Evolutionary conservation across 306 rosid genomes (phyloP), one percentile per base, ranked within the genome.

Genomic region (Fragaria ananassa): DNA sequence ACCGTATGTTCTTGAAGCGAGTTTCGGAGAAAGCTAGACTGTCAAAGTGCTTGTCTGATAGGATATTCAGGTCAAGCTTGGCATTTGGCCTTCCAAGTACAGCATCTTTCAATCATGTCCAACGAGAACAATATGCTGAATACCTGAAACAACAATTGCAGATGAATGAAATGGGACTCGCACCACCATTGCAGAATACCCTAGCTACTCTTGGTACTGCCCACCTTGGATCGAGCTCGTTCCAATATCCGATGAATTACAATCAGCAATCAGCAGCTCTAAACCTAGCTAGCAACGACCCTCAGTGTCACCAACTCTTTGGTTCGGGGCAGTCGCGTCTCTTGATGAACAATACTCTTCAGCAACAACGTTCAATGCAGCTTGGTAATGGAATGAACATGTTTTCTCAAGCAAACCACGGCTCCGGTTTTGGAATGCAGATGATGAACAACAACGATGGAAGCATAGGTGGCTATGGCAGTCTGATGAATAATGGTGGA

Each of bases 1-100:
- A 91, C 75, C 86, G 93, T 0, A 31, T 82, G 2, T 91, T 91
- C 78, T 67, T 86, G 34, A 87, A 37, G 15, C 72, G 58, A 41
- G 86, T 91, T 37, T 77, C 86, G 0, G 85, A 81, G 15, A 85
- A 58, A 67, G 89, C 85, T n/a, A n/a, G 63, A 1, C 2, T 46
- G 8, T 64, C 79, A 39, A 66, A 65, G 42, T 79, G 83, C 39
- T 8, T 85, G 76, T 75, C 89, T 0, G 79, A 81, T 0, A 85
- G 79, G 39, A 65, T 70, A 3, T 47, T 79, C 31, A 82, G 74
- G 72, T 88, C 95, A 81, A 86, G 57, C 42, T 88, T 91, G 21
- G 90, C 88, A 10, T 17, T 67, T 8, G 75, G 83, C 25, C 80
- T 85, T 34, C 78, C 90, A 17, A 1, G 25, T 46, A 64, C 66